phyloP scores from a whole-genome alignment of 129 eudicot species.

The Helianthus annuus region DNA sequence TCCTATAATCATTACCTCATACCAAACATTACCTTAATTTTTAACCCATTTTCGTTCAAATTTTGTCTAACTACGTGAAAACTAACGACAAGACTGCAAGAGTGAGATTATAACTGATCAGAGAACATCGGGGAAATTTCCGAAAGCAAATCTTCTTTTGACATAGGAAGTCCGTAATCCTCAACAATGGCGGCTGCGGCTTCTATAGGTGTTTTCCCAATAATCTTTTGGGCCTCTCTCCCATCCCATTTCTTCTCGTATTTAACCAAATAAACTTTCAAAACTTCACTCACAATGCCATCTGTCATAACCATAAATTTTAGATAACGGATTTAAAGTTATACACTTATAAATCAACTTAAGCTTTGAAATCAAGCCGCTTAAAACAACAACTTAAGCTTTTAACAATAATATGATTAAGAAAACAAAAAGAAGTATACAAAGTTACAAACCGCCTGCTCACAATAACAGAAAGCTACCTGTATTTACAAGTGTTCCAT shows the following conservation, averaged over 20 bases:
- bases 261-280: constrained; percentile 68
- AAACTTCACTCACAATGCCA: constrained; percentile 73
- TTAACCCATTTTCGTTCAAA: neutral
- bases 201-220: constrained; percentile 85
- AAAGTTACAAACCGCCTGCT: too few species aligned
- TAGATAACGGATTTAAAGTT: neutral
- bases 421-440: neutral
- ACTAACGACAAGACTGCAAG: neutral
- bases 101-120: constrained; percentile 54
- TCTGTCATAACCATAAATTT: constrained; percentile 43
- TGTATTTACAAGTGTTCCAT: constrained; percentile 93
- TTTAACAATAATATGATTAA: neutral
- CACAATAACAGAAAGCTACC: constrained; percentile 35
- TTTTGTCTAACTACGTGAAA: constrained; percentile 16
- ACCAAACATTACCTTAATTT: neutral
- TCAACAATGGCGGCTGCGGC: constrained; percentile 86
- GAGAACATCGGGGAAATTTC: constrained; percentile 75
- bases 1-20: too few species aligned
- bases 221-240: constrained; percentile 57
- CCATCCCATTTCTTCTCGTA: constrained; percentile 93
- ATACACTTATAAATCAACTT: neutral
- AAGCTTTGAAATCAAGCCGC: neutral
- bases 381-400: neutral
- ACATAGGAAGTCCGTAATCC: constrained; percentile 71
- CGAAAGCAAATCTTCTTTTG: constrained; percentile 60